Percentiles rank a stretch among this genome's conserved stretches.
These are phyloP conservation scores for Adansonia digitata DNA, from an alignment of 345 rosid species.

Conservation along the genomic window DNA sequence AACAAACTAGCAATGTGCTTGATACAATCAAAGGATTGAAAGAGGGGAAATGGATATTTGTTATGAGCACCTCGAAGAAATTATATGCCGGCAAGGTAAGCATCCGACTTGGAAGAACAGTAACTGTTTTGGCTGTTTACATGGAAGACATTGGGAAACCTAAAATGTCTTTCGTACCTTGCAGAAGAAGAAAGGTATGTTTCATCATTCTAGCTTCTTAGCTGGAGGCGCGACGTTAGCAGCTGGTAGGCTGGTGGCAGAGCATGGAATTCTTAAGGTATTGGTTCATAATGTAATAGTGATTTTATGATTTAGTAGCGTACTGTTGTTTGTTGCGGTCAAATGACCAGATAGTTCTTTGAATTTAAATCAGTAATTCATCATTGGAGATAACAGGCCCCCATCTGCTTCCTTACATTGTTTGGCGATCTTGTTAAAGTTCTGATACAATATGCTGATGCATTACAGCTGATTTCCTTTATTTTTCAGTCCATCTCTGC, in stretches of 20 bases:
- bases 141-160: neutral
- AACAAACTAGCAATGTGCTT: constrained; percentile 42
- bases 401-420: neutral
- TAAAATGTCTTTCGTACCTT: constrained; percentile 3
- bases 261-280: constrained; percentile 77
- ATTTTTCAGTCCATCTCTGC: constrained; percentile 69
- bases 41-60: constrained; percentile 76
- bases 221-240: constrained; percentile 94
- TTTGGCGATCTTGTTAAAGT: neutral
- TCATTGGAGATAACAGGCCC: neutral
- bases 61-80: constrained; percentile 72
- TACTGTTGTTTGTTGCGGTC: neutral
- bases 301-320: neutral
- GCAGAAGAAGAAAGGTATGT: constrained; percentile 89
- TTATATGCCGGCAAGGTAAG: constrained; percentile 75
- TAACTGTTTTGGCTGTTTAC: neutral
- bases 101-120: neutral
- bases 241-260: constrained; percentile 75
- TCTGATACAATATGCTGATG: neutral
- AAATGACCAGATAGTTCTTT: neutral
- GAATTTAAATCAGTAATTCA: neutral
- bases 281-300: neutral
- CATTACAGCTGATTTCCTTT: constrained; percentile 3
- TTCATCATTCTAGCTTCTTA: constrained; percentile 94
- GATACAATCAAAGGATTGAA: constrained; percentile 44